Conservation (phyloP, 495 filamentous ascomycete species). For the Penicillium paxilli region DNA sequence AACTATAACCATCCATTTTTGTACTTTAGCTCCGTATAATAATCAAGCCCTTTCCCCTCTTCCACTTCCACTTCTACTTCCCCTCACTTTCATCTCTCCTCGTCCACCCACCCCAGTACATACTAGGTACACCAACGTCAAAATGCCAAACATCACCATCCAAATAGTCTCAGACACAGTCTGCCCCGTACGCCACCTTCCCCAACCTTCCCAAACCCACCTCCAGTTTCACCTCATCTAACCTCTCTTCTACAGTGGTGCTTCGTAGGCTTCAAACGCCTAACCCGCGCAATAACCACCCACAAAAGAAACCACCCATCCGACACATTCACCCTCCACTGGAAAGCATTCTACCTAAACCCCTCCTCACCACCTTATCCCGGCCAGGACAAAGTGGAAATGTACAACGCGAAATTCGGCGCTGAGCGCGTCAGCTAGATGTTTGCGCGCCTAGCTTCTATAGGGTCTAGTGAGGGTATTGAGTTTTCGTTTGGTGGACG, state of each 20-base stretch:
- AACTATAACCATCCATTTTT: too few species aligned
- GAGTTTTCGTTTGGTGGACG: constrained; percentile 70
- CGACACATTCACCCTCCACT: constrained; percentile 71
- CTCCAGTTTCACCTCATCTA: too few species aligned
- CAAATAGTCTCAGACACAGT: constrained; percentile 73
- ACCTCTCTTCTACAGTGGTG: constrained; percentile 65
- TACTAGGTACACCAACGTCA: constrained; percentile 2
- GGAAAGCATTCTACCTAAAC: constrained; percentile 81
- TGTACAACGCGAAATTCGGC: constrained; percentile 60
- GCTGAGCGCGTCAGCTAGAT: constrained; percentile 56
- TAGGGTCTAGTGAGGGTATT: constrained; percentile 68
- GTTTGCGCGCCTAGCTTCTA: constrained; percentile 51
- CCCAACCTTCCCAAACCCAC: constrained; percentile 8
- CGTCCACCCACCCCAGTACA: background rate
- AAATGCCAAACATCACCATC: constrained; percentile 78
- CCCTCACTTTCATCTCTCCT: background rate
- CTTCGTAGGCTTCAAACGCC: constrained; percentile 78
- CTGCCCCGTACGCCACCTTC: constrained; percentile 58
- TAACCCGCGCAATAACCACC: constrained; percentile 65
- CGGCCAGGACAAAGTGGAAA: constrained; percentile 56
- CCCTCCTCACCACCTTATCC: constrained; percentile 56
- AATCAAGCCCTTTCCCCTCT: too few species aligned
- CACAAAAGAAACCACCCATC: constrained; percentile 59
- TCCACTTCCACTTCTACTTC: background rate
- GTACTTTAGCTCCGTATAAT: too few species aligned